Percentiles rank a stretch among this genome's conserved stretches.
Conservation (phyloP, 352 stramenopile species). For the Globisporangium splendens region DNA sequence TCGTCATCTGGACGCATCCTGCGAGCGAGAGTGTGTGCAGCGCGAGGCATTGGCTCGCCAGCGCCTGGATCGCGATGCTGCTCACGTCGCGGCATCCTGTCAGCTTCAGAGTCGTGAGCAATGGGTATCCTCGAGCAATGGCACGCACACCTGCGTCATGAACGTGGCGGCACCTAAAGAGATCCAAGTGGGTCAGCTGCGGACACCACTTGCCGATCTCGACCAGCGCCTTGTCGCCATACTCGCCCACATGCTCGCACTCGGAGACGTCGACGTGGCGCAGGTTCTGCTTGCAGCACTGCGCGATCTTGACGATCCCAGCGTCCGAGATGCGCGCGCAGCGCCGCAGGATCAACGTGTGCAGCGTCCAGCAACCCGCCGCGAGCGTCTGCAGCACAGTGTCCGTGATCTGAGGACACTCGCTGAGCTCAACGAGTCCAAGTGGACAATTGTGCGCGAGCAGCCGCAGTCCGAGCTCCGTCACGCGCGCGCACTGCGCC, state of each 20-base stretch:
- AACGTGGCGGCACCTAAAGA: conserved; percentile 88
- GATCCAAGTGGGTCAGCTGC: conserved; percentile 70
- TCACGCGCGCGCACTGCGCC: conserved; percentile 72
- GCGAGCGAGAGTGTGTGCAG: conserved; percentile 81
- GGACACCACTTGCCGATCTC: conserved; percentile 84
- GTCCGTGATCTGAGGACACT: conserved; percentile 86
- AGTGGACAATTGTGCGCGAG: conserved; percentile 87
- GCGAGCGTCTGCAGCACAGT: conserved; percentile 79
- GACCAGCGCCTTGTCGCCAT: conserved; percentile 89
- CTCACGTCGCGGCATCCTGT: conserved; percentile 84
- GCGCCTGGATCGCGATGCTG: conserved; percentile 62
- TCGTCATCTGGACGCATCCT: conserved; percentile 77
- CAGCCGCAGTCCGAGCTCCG: conserved; percentile 86
- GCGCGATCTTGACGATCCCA: conserved; percentile 84
- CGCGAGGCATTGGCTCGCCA: conserved; percentile 66
- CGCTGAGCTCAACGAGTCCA: conserved; percentile 75
- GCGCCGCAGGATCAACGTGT: conserved; percentile 78
- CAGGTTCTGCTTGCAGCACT: conserved; percentile 73
- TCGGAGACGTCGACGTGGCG: conserved; percentile 82
- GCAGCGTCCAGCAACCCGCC: conserved; percentile 82
- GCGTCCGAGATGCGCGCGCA: conserved; percentile 80
- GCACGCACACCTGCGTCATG: conserved; percentile 76
- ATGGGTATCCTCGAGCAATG: conserved; percentile 76
- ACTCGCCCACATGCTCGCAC: conserved; percentile 87
- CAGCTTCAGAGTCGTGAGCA: conserved; percentile 83